A percentile compares a stretch with the other conserved stretches of the same genome.
Conservation (phyloP, 345 rosid genomes). For the Citrus reticulata region DNA sequence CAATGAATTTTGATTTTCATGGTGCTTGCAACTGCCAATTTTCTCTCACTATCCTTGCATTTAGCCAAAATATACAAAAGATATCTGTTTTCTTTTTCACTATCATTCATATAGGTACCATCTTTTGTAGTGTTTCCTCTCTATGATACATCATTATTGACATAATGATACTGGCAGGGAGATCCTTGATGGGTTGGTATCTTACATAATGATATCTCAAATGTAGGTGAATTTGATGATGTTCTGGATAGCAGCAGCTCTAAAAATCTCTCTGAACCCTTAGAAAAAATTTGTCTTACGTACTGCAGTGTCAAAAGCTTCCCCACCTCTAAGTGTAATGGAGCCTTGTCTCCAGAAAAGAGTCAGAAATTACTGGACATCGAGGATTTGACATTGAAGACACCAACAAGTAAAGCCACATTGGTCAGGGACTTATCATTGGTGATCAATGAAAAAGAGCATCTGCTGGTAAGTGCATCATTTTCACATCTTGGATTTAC, state of each 20-base stretch:
- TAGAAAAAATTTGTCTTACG: slow-evolving; percentile 53
- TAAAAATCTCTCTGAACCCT: slow-evolving; percentile 32
- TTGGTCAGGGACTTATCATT: slow-evolving; percentile 65
- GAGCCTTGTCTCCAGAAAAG: slow-evolving; percentile 30
- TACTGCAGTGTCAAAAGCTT: slow-evolving; percentile 33
- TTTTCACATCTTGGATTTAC: slow-evolving; percentile 17
- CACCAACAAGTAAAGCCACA: slow-evolving; percentile 70
- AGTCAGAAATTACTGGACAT: slow-evolving; percentile 48
- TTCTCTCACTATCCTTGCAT: not conserved
- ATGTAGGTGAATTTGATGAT: slow-evolving; percentile 93
- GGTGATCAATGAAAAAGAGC: slow-evolving; percentile 53
- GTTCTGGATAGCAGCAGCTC: slow-evolving; percentile 53
- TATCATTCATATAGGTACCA: not conserved
- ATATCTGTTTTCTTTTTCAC: not conserved
- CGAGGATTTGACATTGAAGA: slow-evolving; percentile 65
- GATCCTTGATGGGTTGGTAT: not conserved
- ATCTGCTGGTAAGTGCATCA: slow-evolving; percentile 65
- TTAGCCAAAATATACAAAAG: not conserved
- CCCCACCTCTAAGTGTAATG: slow-evolving; percentile 46
- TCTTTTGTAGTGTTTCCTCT: not conserved
- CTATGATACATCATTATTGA: slow-evolving; percentile 1
- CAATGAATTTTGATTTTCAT: not conserved
- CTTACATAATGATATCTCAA: slow-evolving; percentile 8
- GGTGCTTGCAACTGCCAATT: not conserved
- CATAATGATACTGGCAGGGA: not conserved